phyloP scores from a whole-genome alignment of 2,329 filamentous ascomycete genomes.

The Sphaerostilbella broomeana region DNA sequence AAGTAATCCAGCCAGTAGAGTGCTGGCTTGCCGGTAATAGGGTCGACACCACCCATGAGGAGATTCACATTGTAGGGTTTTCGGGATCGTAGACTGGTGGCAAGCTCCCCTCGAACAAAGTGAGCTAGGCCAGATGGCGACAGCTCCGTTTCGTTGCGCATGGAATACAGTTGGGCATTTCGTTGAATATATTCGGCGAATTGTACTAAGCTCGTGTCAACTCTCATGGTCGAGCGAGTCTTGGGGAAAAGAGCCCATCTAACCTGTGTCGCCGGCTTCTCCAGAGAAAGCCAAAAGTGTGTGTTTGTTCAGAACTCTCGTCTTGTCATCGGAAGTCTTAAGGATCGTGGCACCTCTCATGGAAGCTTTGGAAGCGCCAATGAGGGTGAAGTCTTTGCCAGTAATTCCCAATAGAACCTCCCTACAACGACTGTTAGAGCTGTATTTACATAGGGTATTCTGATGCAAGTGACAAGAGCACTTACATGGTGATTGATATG shows the following conservation, averaged over 20 bases:
- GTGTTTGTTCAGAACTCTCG: constrained; percentile 82
- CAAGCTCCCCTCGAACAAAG: constrained; percentile 92
- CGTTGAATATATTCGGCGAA: constrained; percentile 99
- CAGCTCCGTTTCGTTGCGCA: constrained; percentile 93
- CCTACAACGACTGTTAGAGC: constrained; percentile 45
- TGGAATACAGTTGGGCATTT: constrained; percentile 95
- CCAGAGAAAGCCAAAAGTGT: constrained; percentile 93
- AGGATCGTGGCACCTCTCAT: constrained; percentile 97
- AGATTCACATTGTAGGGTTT: constrained; percentile 97
- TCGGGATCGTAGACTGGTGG: constrained; percentile 80
- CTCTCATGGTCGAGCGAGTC: not conserved
- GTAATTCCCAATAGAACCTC: constrained; percentile 97
- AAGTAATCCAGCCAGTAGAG: constrained; percentile 98
- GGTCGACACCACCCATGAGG: constrained; percentile 86
- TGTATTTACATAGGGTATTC: not conserved
- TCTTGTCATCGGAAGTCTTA: constrained; percentile 96
- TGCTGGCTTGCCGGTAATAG: constrained; percentile 82
- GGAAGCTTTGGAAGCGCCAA: constrained; percentile 94
- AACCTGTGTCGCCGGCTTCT: constrained; percentile 92
- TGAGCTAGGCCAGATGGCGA: constrained; percentile 82
- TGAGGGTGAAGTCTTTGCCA: constrained; percentile 97
- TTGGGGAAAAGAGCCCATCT: constrained; percentile 22
- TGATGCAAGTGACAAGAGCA: too few species aligned
- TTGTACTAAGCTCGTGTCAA: constrained; percentile 61
- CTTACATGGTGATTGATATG: constrained; percentile 14